phyloP scores from a whole-genome alignment of 441 rosid species.

The Theobroma grandiflorum region DNA sequence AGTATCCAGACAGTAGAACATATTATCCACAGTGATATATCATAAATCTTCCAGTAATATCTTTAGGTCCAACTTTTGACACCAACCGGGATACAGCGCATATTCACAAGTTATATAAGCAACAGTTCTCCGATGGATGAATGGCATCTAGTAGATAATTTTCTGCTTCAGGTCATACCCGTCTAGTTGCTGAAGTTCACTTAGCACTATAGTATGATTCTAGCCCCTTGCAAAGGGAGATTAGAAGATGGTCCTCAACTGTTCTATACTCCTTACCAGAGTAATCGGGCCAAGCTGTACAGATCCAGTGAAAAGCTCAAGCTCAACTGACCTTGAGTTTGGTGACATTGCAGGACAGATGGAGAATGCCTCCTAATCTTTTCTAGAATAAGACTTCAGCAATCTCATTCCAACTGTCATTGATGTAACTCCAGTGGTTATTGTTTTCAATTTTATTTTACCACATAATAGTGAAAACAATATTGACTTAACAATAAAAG shows the following conservation, averaged over 20 bases:
- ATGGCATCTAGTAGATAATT: background rate
- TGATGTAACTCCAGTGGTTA: background rate
- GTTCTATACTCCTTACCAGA: background rate
- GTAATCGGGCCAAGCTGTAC: background rate
- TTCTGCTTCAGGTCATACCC: background rate
- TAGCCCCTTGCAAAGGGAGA: background rate
- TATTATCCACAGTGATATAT: background rate
- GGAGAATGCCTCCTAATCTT: background rate
- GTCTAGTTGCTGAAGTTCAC: slow-evolving; percentile 10
- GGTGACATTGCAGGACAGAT: background rate
- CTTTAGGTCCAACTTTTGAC: slow-evolving; percentile 13
- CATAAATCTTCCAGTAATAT: background rate
- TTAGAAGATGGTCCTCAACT: background rate
- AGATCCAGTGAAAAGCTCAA: background rate
- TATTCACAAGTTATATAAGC: background rate
- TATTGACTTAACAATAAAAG: background rate
- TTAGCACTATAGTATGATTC: background rate
- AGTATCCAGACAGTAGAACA: background rate
- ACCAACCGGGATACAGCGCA: background rate
- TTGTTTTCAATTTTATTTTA: background rate
- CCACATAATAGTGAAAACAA: background rate
- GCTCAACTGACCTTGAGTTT: background rate
- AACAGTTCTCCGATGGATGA: background rate
- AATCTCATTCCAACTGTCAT: background rate
- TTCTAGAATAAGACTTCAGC: slow-evolving; percentile 5